Evolutionary conservation across 2,329 filamentous ascomycete species (phyloP), one percentile per base, ranked within the genome.

Genomic region (Fusarium subtropicale): DNA sequence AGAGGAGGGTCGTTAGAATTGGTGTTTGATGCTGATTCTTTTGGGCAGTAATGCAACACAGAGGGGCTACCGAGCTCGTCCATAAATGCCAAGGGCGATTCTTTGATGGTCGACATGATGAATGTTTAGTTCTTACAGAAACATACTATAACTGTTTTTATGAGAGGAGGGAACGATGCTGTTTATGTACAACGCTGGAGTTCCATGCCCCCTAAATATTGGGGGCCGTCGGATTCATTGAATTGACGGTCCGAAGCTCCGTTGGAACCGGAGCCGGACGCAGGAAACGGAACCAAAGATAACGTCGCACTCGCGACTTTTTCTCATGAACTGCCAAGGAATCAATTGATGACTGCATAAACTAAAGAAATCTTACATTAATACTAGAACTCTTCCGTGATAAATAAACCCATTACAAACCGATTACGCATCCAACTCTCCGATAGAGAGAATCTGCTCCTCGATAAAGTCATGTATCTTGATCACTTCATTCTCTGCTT

Each of bases 1-100:
- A 87, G 79, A 55, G 81, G 81, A 15, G 85, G 84, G 12, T 79
- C 72, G 33, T 11, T n/a, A 8, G 41, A 30, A n/a, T 16, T 28
- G 10, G 45, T 28, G 3, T 45, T 16, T 22, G 60, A 22, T 16
- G 41, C 22, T 13, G 53, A 15, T 24, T 52, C 42, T 39, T 65
- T 50, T 20, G 61, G 53, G 9, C 51, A 44, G 64, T 79, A 79
- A 68, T 81, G 74, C 51, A 79, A 77, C 16, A 80, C 78, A 22
- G 73, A 68, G 18, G 78, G 73, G n/a, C 78, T 80, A 48, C 28
- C 33, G 11, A 84, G 75, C n/a, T 67, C 68, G 39, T 77, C 73
- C 79, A 83, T 81, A 63, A 76, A 79, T 30, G 69, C 71, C 10
- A 84, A 71, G 1, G 73, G 61, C 6, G 66, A 59, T 16, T 33